Percentiles rank a stretch among this genome's conserved stretches.
Evolutionary conservation across 2,329 filamentous ascomycete genomes (phyloP).

Genomic region (Chrysoporthe austroafricana): DNA sequence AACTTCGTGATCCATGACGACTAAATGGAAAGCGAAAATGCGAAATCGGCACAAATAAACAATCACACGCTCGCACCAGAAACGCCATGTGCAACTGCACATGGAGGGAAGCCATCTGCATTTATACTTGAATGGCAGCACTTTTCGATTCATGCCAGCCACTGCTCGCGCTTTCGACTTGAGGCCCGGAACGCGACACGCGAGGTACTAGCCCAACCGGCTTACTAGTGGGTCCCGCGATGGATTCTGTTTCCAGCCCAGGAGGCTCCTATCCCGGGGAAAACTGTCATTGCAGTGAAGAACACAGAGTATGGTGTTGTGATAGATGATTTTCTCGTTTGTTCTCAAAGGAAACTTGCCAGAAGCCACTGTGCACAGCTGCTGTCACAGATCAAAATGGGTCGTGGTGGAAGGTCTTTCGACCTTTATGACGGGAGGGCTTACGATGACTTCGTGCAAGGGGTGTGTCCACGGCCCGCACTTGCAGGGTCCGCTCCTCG

Average conservation of each 20-base stretch:
- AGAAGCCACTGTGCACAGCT: background rate
- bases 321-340: background rate
- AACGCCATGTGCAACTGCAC: conserved; percentile 1
- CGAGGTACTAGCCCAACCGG: background rate
- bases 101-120: background rate
- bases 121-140: background rate
- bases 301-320: background rate
- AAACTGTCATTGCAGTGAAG: too few relatives aligned
- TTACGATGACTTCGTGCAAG: conserved; percentile 4
- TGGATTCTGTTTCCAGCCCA: background rate
- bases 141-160: background rate
- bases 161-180: conserved; percentile 16
- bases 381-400: background rate
- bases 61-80: background rate
- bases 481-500: background rate
- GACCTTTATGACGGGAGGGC: conserved; percentile 5
- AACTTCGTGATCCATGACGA: conserved; percentile 18
- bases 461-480: background rate
- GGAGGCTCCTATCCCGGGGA: background rate
- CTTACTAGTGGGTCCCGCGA: conserved; percentile 7
- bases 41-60: background rate
- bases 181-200: conserved; percentile 9
- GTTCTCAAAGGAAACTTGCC: background rate
- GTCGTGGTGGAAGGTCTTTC: background rate
- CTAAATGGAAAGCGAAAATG: conserved; percentile 1